Evolutionary conservation across 208 protist species (phyloP).

Genomic region (Novymonas esmeraldas): DNA sequence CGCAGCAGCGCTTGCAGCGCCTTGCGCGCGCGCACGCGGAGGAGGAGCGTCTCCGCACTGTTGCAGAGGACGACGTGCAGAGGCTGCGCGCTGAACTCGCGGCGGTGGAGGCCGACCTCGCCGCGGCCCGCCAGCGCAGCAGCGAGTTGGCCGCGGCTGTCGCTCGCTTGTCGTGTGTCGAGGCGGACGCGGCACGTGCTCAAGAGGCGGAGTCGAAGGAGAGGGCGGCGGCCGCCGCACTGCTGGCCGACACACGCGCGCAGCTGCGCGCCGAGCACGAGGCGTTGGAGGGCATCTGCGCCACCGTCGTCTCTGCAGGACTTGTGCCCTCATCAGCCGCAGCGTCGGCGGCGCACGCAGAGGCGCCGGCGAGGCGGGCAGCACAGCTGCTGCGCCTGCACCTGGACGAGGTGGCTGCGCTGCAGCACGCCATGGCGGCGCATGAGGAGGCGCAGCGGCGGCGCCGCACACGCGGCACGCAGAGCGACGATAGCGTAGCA

Average conservation of each 20-base stretch:
- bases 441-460: background rate
- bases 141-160: conserved; percentile 4
- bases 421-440: conserved; percentile 8
- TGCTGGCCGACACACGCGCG: conserved; percentile 1
- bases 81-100: conserved; percentile 9
- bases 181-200: background rate
- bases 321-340: background rate
- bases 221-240: background rate
- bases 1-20: conserved; percentile 14
- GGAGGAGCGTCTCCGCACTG: conserved; percentile 11
- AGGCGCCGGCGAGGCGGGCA: background rate
- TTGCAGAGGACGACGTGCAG: conserved; percentile 1
- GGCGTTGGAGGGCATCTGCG: conserved; percentile 7
- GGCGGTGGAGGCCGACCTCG: conserved; percentile 6
- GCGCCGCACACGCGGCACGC: background rate
- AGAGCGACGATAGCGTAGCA: conserved; percentile 20
- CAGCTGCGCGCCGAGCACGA: background rate
- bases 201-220: background rate
- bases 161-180: background rate
- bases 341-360: background rate
- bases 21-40: background rate
- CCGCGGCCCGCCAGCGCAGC: background rate
- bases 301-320: conserved; percentile 5
- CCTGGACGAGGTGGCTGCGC: background rate
- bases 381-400: conserved; percentile 10